Base-by-base conservation (phyloP, 805 yeast genomes). In the Torulaspora delbrueckii region DNA sequence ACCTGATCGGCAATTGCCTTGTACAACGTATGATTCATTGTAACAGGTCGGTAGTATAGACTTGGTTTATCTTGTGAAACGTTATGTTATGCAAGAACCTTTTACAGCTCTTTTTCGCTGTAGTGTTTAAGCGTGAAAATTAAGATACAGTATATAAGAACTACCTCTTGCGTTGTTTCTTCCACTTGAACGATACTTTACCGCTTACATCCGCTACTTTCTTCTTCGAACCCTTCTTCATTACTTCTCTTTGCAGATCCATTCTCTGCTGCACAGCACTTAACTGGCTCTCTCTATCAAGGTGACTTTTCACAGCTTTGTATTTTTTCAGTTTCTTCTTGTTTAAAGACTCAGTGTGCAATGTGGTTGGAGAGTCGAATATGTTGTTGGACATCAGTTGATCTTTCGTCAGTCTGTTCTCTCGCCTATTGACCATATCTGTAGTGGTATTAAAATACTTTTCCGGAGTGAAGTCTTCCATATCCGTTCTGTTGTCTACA, bases 151-250 rank as follows among this genome's bases (percentile, higher is more conserved):
- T 39, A 39, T 32, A 39, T 28, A 31, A 31, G 12, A 24, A 8
- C 53, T 56, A 71, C 51, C 73, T 69, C 67, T 84, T 86, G 62
- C 95, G 76, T 60, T 79, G 80, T 55, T 78, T 84, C 63, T 83
- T 86, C 96, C 97, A 91, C 69, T 87, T 87, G 70, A 78, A 93
- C 2, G 75, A 72, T 0, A 78, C 77, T 46, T 77, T 76, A 3
- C 98, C 98, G 27, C 78, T 75, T 12, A 74, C 69, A 46, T 75
- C 84, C 2, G 75, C 72, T 4, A 84, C 64, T 70, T 89, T 89
- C 75, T 83, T 85, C 69, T 86, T 86, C 50, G 81, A 79, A 0
- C 98, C 98, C 54, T 82, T 84, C 64, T 87, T 87, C 96, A 91
- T 88, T 45, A 89, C 75, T 60, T 90, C 95, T 50, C 85, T 79